A percentile compares a stretch with the other conserved stretches of the same genome.
phyloP scores from a whole-genome alignment of 345 rosid genomes.

The Psidium friedrichsthalianum region DNA sequence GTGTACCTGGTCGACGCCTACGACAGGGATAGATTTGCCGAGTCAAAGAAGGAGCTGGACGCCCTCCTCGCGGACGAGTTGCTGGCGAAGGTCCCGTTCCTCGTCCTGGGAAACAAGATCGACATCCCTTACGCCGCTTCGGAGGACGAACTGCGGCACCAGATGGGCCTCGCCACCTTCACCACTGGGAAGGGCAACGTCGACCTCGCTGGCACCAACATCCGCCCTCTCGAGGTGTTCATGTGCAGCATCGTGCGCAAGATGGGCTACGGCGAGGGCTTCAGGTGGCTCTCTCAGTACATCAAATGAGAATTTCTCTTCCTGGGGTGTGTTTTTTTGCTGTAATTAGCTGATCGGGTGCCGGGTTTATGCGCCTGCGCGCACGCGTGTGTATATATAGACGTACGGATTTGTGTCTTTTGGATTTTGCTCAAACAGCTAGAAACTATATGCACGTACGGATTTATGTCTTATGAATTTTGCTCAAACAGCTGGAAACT shows the following conservation, averaged over 20 bases:
- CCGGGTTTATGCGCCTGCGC: not conserved
- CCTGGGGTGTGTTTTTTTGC: not conserved
- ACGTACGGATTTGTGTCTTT: not conserved
- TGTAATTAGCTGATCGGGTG: not conserved
- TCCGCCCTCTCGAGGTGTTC: slow-evolving; percentile 26
- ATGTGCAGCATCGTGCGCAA: slow-evolving; percentile 33
- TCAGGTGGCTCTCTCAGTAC: slow-evolving; percentile 23
- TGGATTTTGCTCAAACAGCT: not conserved
- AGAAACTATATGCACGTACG: not conserved
- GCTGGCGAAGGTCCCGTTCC: slow-evolving; percentile 19
- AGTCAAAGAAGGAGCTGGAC: slow-evolving; percentile 24
- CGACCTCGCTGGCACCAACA: slow-evolving; percentile 5
- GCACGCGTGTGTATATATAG: no score
- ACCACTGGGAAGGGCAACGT: slow-evolving; percentile 23
- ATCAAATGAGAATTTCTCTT: slow-evolving; percentile 2
- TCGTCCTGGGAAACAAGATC: slow-evolving; percentile 26
- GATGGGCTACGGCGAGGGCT: slow-evolving; percentile 31
- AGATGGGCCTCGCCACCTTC: slow-evolving; percentile 19
- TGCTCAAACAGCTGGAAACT: no score
- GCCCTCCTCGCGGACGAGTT: slow-evolving; percentile 22
- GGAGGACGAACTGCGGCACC: slow-evolving; percentile 17
- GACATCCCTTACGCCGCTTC: slow-evolving; percentile 20
- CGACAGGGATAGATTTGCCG: slow-evolving; percentile 23
- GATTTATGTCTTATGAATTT: no score
- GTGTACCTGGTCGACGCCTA: slow-evolving; percentile 22